Evolutionary conservation across 1,284 basidiomycete species (phyloP).

Genomic region (Pisolithus thermaeus): DNA sequence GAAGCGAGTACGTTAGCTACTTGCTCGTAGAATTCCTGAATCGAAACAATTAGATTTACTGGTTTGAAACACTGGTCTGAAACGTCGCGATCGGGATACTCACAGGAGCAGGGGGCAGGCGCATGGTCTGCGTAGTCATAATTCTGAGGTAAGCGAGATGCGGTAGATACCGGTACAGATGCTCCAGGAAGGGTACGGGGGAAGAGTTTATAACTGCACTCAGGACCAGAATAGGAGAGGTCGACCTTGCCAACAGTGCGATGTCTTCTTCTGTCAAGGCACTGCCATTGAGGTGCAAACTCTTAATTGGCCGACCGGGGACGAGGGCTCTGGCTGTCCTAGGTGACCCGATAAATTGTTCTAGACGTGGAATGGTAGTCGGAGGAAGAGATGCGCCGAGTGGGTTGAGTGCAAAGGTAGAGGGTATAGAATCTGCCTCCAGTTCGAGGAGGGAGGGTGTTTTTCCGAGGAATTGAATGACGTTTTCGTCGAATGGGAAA

Average conservation of each 20-base stretch:
- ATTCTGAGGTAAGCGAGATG: conserved; percentile 47
- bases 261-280: conserved; percentile 52
- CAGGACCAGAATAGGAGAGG: conserved; percentile 38
- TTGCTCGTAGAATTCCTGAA: conserved; percentile 56
- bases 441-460: conserved; percentile 48
- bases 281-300: conserved; percentile 52
- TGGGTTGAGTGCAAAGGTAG: conserved; percentile 10
- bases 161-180: conserved; percentile 40
- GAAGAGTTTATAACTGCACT: conserved; percentile 40
- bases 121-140: conserved; percentile 44
- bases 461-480: conserved; percentile 50
- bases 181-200: conserved; percentile 40
- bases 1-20: conserved; percentile 51
- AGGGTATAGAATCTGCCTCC: conserved; percentile 40
- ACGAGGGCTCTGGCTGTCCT: conserved; percentile 48
- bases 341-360: conserved; percentile 55
- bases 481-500: conserved; percentile 51
- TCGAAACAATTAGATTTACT: conserved; percentile 12
- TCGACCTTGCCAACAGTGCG: conserved; percentile 42
- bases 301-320: conserved; percentile 57
- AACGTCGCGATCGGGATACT: conserved; percentile 20
- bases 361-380: conserved; percentile 43
- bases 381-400: conserved; percentile 28
- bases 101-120: conserved; percentile 42
- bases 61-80: background rate